Evolutionary conservation across 2,329 filamentous ascomycete species (phyloP).

Genomic region (Pseudonectria buxi): DNA sequence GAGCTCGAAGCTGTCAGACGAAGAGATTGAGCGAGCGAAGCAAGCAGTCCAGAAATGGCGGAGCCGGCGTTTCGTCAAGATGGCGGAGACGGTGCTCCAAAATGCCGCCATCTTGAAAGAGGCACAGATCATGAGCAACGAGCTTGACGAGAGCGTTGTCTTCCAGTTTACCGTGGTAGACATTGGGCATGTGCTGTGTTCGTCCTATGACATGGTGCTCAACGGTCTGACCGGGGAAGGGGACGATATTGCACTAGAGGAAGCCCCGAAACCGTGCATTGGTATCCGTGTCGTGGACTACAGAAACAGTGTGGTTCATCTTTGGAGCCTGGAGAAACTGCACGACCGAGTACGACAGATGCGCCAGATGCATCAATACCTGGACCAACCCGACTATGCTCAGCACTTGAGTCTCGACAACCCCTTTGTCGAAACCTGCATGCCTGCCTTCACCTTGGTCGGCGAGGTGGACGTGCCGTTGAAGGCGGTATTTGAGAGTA

Average conservation of each 20-base stretch:
- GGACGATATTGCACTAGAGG: constrained; percentile 72
- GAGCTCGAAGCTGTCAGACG: constrained; percentile 59
- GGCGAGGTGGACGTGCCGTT: constrained; percentile 91
- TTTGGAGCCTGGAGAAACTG: constrained; percentile 94
- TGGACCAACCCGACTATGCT: constrained; percentile 89
- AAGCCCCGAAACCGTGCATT: constrained; percentile 80
- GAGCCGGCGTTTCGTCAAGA: constrained; percentile 78
- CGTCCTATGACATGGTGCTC: constrained; percentile 92
- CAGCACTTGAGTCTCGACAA: constrained; percentile 90
- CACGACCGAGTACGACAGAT: constrained; percentile 81
- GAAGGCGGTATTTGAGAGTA: constrained; percentile 85
- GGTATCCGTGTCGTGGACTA: constrained; percentile 89
- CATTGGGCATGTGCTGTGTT: constrained; percentile 78
- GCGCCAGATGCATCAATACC: constrained; percentile 95
- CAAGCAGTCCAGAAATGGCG: constrained; percentile 69
- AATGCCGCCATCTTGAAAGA: constrained; percentile 86
- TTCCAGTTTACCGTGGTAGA: constrained; percentile 95
- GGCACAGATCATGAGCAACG: constrained; percentile 95
- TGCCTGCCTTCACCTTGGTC: constrained; percentile 86
- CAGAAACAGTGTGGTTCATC: constrained; percentile 73
- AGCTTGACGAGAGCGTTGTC: constrained; percentile 84
- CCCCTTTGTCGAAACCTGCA: constrained; percentile 83
- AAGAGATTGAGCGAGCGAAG: constrained; percentile 65
- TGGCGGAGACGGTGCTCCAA: constrained; percentile 87
- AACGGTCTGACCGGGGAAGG: constrained; percentile 85